These are phyloP conservation scores for Fonsecaea multimorphosa DNA, from an alignment of 2,329 filamentous ascomycete species.

Conservation along the genomic window DNA sequence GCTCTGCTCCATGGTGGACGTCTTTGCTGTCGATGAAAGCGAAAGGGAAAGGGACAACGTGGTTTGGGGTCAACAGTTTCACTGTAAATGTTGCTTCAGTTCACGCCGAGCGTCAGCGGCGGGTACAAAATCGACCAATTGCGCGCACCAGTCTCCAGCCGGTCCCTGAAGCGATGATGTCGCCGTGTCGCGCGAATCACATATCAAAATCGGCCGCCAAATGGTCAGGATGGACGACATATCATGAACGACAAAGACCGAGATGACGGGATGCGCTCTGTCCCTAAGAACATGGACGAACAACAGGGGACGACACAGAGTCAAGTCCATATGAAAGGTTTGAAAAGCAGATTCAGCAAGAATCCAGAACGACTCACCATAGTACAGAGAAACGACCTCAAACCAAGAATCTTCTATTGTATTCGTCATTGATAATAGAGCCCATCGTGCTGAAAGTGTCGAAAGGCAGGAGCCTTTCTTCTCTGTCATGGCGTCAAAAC, in stretches of 20 bases:
- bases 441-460: conserved; percentile 25
- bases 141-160: conserved; percentile 13
- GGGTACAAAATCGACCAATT: conserved; percentile 26
- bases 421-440: conserved; percentile 29
- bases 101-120: conserved; percentile 9
- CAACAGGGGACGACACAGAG: neutral
- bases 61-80: neutral
- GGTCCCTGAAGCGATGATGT: conserved; percentile 12
- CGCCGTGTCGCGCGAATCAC: conserved; percentile 4
- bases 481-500: conserved; percentile 12
- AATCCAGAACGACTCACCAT: conserved; percentile 2
- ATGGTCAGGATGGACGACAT: neutral
- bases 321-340: neutral
- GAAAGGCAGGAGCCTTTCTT: conserved; percentile 9
- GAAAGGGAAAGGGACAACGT: neutral
- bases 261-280: neutral
- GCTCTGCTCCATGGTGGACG: conserved; percentile 20
- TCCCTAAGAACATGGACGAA: neutral
- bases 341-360: neutral
- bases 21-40: conserved; percentile 5
- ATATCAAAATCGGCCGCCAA: neutral
- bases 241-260: neutral
- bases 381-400: neutral
- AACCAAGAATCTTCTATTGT: conserved; percentile 28
- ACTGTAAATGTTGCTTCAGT: conserved; percentile 2